These are phyloP conservation scores for Groenewaldozyma sp. DNA, from an alignment of 1,139 yeast genomes.

Conservation along the genomic window DNA sequence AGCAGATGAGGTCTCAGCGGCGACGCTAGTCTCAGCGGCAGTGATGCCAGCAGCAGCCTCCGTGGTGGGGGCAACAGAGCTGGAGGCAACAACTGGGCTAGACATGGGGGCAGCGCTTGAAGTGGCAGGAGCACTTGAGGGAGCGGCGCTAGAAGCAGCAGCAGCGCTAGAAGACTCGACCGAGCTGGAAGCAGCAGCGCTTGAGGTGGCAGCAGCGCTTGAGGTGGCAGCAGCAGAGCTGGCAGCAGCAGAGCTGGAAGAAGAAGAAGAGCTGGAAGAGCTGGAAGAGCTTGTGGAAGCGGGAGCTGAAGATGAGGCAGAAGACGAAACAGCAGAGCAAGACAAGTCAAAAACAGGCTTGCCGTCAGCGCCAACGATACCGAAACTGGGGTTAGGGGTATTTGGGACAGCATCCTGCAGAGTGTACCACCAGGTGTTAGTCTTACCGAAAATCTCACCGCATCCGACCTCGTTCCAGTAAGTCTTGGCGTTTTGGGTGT, in stretches of 20 bases:
- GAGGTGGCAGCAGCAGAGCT: slow-evolving; percentile 1
- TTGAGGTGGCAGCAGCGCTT: background rate
- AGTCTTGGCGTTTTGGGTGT: slow-evolving; percentile 16
- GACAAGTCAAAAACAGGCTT: slow-evolving; percentile 16
- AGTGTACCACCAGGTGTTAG: slow-evolving; percentile 20
- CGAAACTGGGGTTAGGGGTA: slow-evolving; percentile 17
- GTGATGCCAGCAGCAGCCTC: background rate
- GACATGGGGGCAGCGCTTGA: background rate
- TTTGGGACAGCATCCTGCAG: slow-evolving; percentile 5
- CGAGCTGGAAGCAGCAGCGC: background rate
- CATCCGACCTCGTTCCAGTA: slow-evolving; percentile 22
- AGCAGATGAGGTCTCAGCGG: background rate
- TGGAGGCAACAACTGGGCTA: slow-evolving; percentile 1
- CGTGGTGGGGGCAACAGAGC: background rate
- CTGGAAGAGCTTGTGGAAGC: background rate
- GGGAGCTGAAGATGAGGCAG: background rate
- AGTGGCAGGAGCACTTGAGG: background rate
- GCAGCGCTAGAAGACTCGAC: background rate
- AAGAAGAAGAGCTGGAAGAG: background rate
- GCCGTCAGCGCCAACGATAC: slow-evolving; percentile 15
- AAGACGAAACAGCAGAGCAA: slow-evolving; percentile 8
- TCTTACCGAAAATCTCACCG: slow-evolving; percentile 13
- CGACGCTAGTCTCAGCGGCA: background rate
- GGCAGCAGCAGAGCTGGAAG: background rate
- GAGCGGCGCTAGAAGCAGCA: slow-evolving; percentile 1